Evolutionary conservation across 345 rosid genomes (phyloP), one percentile per base, ranked within the genome.

Genomic region (Syzygium aromaticum): DNA sequence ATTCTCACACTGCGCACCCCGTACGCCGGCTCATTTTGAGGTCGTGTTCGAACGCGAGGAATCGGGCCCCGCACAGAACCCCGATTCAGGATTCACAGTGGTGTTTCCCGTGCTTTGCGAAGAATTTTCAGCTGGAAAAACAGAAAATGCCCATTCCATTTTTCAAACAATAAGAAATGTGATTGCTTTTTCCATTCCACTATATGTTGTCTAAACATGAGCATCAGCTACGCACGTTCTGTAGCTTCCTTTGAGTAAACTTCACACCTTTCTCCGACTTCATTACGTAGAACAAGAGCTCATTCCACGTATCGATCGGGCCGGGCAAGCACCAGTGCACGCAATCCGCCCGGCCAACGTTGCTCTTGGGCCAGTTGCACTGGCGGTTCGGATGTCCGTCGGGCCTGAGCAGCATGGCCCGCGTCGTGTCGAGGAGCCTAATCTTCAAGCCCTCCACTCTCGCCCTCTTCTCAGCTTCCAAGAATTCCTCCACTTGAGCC

Each of bases 271-370:
- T 8, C 43, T 67, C 23, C 23, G 78, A 30, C 78, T 67, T 61
- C 38, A n/a, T 61, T 19, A 61, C 17, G n/a, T 61, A 0, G 27
- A 61, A 13, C 73, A 94, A 90, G 61, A 96, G 89, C 90, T 95
- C 96, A 85, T 96, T 96, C 98, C 93, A 92, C 57, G 95, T 90
- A 85, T 94, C 94, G 16, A 94, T 86, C 38, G 98, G 95, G 52
- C 98, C 97, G 12, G 98, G 98, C 90, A 95, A 91, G 90, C 98
- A 96, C 98, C 97, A 95, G 90, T 95, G 97, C 56, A 96, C 94
- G 87, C 98, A 95, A 85, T 95, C 98, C 25, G 89, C 91, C 5
- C 88, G 67, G 1, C 87, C 63, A 46, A 56, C 86, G 85, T 92
- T 93, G 86, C 56, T 87, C 54, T 85, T 86, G 51, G 63, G 84